Evolutionary conservation across 176 grass and related monocot genomes (phyloP).

Genomic region (Zizania latifolia): DNA sequence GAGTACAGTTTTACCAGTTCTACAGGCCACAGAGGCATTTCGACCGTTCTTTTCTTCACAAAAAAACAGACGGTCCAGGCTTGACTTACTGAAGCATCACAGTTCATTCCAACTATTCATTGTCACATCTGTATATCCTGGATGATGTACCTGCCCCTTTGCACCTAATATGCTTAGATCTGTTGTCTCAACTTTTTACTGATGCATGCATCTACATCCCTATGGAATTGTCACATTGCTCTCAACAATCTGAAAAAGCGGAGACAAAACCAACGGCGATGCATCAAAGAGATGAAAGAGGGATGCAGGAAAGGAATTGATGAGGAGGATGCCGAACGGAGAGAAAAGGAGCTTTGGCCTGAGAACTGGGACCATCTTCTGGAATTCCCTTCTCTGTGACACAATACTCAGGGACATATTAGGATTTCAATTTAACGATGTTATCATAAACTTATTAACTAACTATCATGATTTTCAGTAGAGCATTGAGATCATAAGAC

Average conservation of each 20-base stretch:
- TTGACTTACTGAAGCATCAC: neutral
- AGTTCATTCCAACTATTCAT: slow-evolving; percentile 33
- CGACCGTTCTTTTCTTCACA: neutral
- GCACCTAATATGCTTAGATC: slow-evolving; percentile 12
- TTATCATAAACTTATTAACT: too few relatives aligned
- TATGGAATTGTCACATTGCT: slow-evolving; percentile 34
- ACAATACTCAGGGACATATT: too few relatives aligned
- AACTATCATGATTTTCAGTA: too few relatives aligned
- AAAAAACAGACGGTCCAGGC: neutral
- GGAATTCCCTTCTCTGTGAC: slow-evolving; percentile 31
- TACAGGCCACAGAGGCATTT: neutral
- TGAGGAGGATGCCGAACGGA: slow-evolving; percentile 6
- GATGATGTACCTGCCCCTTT: slow-evolving; percentile 9
- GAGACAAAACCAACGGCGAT: slow-evolving; percentile 5
- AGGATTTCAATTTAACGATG: too few relatives aligned
- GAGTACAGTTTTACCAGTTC: neutral
- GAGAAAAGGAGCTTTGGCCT: slow-evolving; percentile 13
- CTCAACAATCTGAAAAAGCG: slow-evolving; percentile 18
- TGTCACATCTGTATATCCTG: slow-evolving; percentile 36
- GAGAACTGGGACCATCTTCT: slow-evolving; percentile 16
- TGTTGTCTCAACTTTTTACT: slow-evolving; percentile 13
- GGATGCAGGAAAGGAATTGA: slow-evolving; percentile 10
- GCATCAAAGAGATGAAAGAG: slow-evolving; percentile 16
- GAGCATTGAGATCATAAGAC: too few relatives aligned
- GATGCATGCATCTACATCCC: slow-evolving; percentile 7